Percentiles rank a stretch among this genome's conserved stretches.
Conservation (phyloP, 2,329 filamentous ascomycete genomes). For the Exophiala bonariae region DNA sequence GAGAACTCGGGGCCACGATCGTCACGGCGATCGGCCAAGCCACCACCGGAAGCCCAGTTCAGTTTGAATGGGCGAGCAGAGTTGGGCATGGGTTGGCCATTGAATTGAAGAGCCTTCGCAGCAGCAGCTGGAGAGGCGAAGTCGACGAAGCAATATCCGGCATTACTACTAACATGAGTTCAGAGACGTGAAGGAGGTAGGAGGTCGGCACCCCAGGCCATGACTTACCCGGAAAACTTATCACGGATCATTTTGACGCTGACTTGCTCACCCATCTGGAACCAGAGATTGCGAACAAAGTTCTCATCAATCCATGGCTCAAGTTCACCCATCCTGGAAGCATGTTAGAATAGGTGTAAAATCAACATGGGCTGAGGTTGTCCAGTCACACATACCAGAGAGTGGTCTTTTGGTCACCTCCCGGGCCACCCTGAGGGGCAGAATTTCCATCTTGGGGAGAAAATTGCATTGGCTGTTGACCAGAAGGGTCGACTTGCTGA, state of each 20-base stretch:
- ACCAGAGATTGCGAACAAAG: conserved; percentile 95
- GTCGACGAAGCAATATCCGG: conserved; percentile 98
- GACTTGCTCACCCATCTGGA: conserved; percentile 87
- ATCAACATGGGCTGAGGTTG: conserved; percentile 12
- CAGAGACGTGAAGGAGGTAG: conserved; percentile 28
- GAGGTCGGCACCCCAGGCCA: too few species aligned
- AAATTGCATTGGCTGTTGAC: conserved; percentile 54
- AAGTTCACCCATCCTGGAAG: conserved; percentile 93
- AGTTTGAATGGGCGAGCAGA: conserved; percentile 95
- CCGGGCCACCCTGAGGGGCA: conserved; percentile 46
- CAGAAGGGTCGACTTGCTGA: conserved; percentile 42
- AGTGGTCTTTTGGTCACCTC: conserved; percentile 57
- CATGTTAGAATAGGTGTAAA: conserved; percentile 2
- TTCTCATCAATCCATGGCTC: conserved; percentile 99
- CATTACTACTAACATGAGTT: conserved; percentile 67
- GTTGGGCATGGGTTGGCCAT: conserved; percentile 87
- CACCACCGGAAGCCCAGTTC: conserved; percentile 98
- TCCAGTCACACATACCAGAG: conserved; percentile 47
- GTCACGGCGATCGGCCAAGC: conserved; percentile 90
- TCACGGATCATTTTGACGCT: conserved; percentile 99
- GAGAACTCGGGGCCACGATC: conserved; percentile 94
- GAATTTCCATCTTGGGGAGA: conserved; percentile 49
- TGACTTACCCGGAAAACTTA: conserved; percentile 88
- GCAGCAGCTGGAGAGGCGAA: conserved; percentile 81
- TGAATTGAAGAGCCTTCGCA: conserved; percentile 84